Percentiles rank a stretch among this genome's conserved stretches.
Conservation (phyloP, 139 green algal species). For the Penium margaritaceum region DNA sequence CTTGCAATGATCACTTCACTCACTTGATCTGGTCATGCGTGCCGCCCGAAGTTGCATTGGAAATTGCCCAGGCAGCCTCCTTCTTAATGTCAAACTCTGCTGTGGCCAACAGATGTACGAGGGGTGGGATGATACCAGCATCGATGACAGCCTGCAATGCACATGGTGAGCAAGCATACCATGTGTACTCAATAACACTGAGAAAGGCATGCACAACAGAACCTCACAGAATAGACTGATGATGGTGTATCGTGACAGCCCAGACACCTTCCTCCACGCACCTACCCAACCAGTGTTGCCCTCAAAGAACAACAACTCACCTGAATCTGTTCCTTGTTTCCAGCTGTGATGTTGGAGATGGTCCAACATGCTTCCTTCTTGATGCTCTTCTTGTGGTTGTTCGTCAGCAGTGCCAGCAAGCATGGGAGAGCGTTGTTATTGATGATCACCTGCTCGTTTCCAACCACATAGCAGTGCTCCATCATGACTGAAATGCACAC, state of each 20-base stretch:
- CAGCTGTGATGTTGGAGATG: conserved; percentile 98
- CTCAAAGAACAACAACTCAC: not conserved
- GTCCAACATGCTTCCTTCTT: conserved; percentile 99
- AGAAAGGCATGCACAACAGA: not conserved
- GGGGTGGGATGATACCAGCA: conserved; percentile 74
- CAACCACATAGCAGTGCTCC: too few relatives aligned
- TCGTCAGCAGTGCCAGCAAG: conserved; percentile 82
- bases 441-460: conserved; percentile 81
- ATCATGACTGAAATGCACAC: too few relatives aligned
- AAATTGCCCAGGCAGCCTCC: conserved; percentile 97
- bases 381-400: conserved; percentile 95
- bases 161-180: not conserved
- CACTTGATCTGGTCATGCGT: conserved; percentile 63
- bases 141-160: conserved; percentile 72
- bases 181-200: not conserved
- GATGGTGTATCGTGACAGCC: not conserved
- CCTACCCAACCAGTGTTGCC: not conserved
- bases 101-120: conserved; percentile 76
- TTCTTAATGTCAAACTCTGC: conserved; percentile 99
- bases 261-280: too few relatives aligned
- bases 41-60: conserved; percentile 92
- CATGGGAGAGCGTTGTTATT: conserved; percentile 90
- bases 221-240: not conserved
- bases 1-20: too few relatives aligned
- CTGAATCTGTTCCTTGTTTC: conserved; percentile 97